These are phyloP conservation scores for Yarrowia sp. DNA, from an alignment of 805 yeast species.

Conservation along the genomic window DNA sequence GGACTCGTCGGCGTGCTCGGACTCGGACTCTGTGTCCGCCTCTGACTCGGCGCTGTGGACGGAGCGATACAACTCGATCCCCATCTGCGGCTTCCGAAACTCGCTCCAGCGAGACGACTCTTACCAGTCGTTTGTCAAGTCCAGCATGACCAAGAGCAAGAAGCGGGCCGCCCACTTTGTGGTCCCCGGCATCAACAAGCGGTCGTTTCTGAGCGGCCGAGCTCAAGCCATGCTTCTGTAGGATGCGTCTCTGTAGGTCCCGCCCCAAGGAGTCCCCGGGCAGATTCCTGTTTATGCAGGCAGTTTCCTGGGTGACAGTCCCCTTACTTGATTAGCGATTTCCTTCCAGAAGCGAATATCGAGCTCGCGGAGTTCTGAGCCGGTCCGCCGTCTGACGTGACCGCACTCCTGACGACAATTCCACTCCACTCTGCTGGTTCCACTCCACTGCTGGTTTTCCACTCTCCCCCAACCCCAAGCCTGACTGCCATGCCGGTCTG, in stretches of 20 bases:
- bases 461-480: neutral
- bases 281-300: neutral
- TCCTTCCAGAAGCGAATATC: neutral
- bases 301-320: neutral
- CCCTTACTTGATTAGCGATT: neutral
- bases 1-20: constrained; percentile 18
- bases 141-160: constrained; percentile 15
- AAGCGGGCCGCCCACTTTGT: constrained; percentile 10
- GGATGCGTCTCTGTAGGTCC: neutral
- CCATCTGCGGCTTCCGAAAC: constrained; percentile 32
- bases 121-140: constrained; percentile 20
- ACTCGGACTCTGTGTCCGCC: constrained; percentile 25
- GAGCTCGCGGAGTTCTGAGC: neutral
- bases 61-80: constrained; percentile 27
- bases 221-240: constrained; percentile 24
- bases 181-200: constrained; percentile 21
- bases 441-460: neutral
- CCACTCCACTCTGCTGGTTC: neutral
- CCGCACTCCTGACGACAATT: neutral
- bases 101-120: constrained; percentile 20
- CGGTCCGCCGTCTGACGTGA: neutral
- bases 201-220: neutral
- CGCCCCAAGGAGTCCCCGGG: neutral
- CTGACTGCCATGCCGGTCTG: neutral
- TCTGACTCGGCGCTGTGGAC: constrained; percentile 29